A percentile compares a stretch with the other conserved stretches of the same genome.
These are phyloP conservation scores for Lentinula aciculospora DNA, from an alignment of 768 basidiomycete genomes.

Conservation along the genomic window DNA sequence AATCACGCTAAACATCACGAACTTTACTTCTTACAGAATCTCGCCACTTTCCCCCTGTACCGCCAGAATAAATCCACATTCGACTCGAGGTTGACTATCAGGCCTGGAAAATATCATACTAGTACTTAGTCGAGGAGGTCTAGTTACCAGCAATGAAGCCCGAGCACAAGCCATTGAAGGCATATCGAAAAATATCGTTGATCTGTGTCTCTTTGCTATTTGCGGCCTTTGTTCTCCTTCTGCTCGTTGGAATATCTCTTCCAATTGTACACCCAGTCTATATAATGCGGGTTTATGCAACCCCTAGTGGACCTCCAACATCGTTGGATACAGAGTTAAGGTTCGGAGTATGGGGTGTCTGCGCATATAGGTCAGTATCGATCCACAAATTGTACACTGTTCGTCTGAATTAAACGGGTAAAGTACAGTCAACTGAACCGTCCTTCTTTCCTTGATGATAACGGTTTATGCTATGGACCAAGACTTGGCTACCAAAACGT, in stretches of 20 bases:
- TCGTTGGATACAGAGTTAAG: slow-evolving; percentile 54
- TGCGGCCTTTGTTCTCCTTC: slow-evolving; percentile 62
- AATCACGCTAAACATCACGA: not conserved
- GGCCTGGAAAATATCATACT: too few relatives aligned
- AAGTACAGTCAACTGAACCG: slow-evolving; percentile 23
- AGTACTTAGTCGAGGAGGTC: not conserved
- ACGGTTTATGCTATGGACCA: slow-evolving; percentile 54
- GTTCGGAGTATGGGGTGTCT: slow-evolving; percentile 84
- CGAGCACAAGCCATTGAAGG: slow-evolving; percentile 34
- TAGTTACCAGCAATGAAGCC: slow-evolving; percentile 13
- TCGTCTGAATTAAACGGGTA: not conserved
- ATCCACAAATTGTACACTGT: not conserved
- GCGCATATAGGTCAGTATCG: slow-evolving; percentile 45
- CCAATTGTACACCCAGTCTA: slow-evolving; percentile 71
- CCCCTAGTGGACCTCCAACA: slow-evolving; percentile 30
- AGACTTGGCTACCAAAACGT: slow-evolving; percentile 55
- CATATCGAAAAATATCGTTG: slow-evolving; percentile 42
- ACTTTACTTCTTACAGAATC: not conserved
- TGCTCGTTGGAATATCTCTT: slow-evolving; percentile 71
- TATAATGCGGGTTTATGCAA: slow-evolving; percentile 44
- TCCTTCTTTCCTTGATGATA: slow-evolving; percentile 31
- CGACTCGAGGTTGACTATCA: too few relatives aligned
- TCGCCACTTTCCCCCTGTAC: not conserved
- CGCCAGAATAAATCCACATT: not conserved
- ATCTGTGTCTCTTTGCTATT: slow-evolving; percentile 46